Conservation (phyloP, 495 filamentous ascomycete species). For the Penicillium coffeae region DNA sequence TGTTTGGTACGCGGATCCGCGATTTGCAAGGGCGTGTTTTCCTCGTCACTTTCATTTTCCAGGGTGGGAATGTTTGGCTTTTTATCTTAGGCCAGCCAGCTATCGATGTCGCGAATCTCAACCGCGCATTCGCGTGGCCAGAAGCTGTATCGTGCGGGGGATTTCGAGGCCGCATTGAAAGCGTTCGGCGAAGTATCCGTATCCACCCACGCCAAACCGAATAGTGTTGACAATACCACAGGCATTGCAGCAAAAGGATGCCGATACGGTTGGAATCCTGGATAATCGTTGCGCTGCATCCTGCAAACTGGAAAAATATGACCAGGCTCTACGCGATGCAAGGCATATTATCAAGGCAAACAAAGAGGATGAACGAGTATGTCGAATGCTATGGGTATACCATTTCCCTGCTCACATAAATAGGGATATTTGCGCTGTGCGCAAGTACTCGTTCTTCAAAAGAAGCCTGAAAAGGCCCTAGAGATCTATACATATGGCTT, state of each 20-base stretch:
- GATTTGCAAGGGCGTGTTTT: neutral
- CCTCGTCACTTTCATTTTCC: neutral
- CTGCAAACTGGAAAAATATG: constrained; percentile 52
- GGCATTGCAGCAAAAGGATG: constrained; percentile 32
- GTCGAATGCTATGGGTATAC: neutral
- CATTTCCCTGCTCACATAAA: neutral
- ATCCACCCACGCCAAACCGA: constrained; percentile 12
- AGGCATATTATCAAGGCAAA: constrained; percentile 54
- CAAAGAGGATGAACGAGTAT: constrained; percentile 46
- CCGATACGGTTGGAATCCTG: constrained; percentile 40
- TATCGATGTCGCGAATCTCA: constrained; percentile 8
- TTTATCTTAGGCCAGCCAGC: too few species aligned
- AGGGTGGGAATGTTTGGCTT: neutral
- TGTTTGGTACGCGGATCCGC: constrained; percentile 9
- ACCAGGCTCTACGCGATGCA: constrained; percentile 55
- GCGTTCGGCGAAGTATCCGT: constrained; percentile 39
- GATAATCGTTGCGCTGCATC: constrained; percentile 61
- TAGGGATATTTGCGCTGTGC: constrained; percentile 65
- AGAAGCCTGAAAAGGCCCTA: constrained; percentile 49
- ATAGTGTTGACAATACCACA: constrained; percentile 15
- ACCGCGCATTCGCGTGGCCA: constrained; percentile 35
- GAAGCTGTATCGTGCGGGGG: constrained; percentile 36
- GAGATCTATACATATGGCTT: constrained; percentile 61
- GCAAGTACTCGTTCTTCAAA: constrained; percentile 55
- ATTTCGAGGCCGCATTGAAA: constrained; percentile 37